These are phyloP conservation scores for Fusarium tricinctum DNA, from an alignment of 2,329 filamentous ascomycete species.

Conservation along the genomic window DNA sequence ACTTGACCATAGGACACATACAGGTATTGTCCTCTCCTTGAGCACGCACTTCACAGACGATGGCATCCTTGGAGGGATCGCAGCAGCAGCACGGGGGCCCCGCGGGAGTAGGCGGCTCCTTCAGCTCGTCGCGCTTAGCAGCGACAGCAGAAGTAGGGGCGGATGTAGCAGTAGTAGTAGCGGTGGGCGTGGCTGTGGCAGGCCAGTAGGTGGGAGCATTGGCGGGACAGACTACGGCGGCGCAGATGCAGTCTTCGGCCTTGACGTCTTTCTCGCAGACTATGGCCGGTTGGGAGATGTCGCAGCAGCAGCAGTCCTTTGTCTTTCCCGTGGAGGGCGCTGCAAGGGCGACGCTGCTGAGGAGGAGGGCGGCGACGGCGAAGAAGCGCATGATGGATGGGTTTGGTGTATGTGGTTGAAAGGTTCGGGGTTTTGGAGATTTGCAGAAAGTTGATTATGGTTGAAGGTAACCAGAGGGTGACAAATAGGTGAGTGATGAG, in stretches of 20 bases:
- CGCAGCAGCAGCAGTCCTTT: constrained; percentile 54
- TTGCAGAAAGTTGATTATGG: not conserved
- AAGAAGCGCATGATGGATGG: constrained; percentile 47
- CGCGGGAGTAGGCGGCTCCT: constrained; percentile 12
- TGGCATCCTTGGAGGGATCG: constrained; percentile 25
- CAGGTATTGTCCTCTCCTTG: constrained; percentile 37
- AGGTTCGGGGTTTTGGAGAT: not conserved
- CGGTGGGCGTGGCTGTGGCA: not conserved
- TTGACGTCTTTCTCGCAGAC: constrained; percentile 43
- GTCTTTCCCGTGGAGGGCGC: constrained; percentile 35
- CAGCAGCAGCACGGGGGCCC: constrained; percentile 46
- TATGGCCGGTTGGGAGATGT: constrained; percentile 44
- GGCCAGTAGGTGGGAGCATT: constrained; percentile 38
- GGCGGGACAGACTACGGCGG: constrained; percentile 43
- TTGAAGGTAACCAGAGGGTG: not conserved
- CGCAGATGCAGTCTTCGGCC: constrained; percentile 48
- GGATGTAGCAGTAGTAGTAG: too few species aligned
- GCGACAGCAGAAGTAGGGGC: constrained; percentile 1
- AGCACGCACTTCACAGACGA: constrained; percentile 41
- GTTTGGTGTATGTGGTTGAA: not conserved
- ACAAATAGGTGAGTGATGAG: not conserved
- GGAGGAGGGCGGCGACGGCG: constrained; percentile 43
- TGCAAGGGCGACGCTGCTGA: constrained; percentile 40
- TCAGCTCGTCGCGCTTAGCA: constrained; percentile 20
- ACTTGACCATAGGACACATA: constrained; percentile 39